Conservation (phyloP, 2,329 filamentous ascomycete genomes). For the Penicillium frequentans region DNA sequence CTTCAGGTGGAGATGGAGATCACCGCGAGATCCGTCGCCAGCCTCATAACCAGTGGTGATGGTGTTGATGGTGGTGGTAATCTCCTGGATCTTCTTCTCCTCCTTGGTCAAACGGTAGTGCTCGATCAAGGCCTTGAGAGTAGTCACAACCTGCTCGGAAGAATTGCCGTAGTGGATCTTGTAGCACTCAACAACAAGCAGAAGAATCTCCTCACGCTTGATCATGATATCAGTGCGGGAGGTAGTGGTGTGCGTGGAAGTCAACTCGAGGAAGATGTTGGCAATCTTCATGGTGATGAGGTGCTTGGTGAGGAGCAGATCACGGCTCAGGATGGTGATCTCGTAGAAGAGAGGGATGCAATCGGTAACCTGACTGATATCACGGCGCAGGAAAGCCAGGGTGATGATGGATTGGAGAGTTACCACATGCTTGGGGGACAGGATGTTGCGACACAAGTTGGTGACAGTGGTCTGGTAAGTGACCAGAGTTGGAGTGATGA, state of each 20-base stretch:
- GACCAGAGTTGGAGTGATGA: conserved; percentile 32
- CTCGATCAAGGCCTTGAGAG: conserved; percentile 47
- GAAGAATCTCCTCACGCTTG: conserved; percentile 46
- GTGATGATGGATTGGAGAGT: conserved; percentile 53
- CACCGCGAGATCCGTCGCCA: conserved; percentile 23
- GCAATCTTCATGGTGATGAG: conserved; percentile 49
- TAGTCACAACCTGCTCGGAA: conserved; percentile 47
- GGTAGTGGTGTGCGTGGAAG: conserved; percentile 32
- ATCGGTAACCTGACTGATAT: conserved; percentile 27
- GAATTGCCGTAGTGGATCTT: conserved; percentile 50
- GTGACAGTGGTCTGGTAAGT: conserved; percentile 29
- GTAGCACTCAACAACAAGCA: conserved; percentile 50
- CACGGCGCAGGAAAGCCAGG: conserved; percentile 46
- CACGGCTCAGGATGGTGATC: conserved; percentile 41
- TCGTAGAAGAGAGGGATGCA: conserved; percentile 45
- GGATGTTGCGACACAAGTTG: conserved; percentile 31
- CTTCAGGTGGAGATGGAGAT: conserved; percentile 31
- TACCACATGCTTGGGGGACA: conserved; percentile 40
- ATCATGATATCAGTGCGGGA: conserved; percentile 36
- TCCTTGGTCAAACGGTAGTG: conserved; percentile 52
- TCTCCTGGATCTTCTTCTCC: conserved; percentile 44
- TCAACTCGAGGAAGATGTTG: conserved; percentile 48
- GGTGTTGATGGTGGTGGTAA: conserved; percentile 27
- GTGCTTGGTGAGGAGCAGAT: conserved; percentile 42
- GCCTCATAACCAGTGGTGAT: conserved; percentile 21